These are phyloP conservation scores for Linaria vulgaris DNA, from an alignment of 257 asterid species.

Conservation along the genomic window DNA sequence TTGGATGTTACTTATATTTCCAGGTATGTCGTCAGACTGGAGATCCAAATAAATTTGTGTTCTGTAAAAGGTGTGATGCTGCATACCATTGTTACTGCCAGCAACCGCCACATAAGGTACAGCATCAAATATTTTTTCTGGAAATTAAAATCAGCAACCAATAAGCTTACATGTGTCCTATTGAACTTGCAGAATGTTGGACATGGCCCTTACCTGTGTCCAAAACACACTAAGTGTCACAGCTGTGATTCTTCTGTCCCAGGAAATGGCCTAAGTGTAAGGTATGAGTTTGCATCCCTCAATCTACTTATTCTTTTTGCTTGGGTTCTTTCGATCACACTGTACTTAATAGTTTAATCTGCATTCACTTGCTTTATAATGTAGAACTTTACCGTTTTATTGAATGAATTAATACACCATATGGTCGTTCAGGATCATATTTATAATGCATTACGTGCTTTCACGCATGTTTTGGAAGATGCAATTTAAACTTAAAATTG, in stretches of 20 bases:
- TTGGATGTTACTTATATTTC: constrained; percentile 17
- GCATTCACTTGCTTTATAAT: too few relatives aligned
- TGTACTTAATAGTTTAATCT: too few relatives aligned
- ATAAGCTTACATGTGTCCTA: constrained; percentile 28
- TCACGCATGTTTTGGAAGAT: too few relatives aligned
- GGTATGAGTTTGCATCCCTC: constrained; percentile 48
- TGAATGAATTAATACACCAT: too few relatives aligned
- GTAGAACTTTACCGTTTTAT: too few relatives aligned
- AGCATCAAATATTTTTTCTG: constrained; percentile 13
- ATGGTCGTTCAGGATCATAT: too few relatives aligned
- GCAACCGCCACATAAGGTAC: constrained; percentile 98
- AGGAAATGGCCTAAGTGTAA: constrained; percentile 89
- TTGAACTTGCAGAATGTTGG: constrained; percentile 69
- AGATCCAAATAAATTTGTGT: constrained; percentile 88
- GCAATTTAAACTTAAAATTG: too few relatives aligned
- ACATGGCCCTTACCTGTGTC: constrained; percentile 91
- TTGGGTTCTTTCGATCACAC: too few relatives aligned
- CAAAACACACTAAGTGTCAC: constrained; percentile 93
- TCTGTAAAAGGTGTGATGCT: constrained; percentile 95
- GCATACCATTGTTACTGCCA: constrained; percentile 94
- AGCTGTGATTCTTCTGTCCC: constrained; percentile 92
- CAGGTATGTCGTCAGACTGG: constrained; percentile 91
- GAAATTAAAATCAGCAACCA: constrained; percentile 12
- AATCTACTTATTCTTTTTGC: neutral
- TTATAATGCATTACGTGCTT: too few relatives aligned